Evolutionary conservation across 306 rosid genomes (phyloP), one percentile per base, ranked within the genome.

Genomic region (Dicorynia guianensis): DNA sequence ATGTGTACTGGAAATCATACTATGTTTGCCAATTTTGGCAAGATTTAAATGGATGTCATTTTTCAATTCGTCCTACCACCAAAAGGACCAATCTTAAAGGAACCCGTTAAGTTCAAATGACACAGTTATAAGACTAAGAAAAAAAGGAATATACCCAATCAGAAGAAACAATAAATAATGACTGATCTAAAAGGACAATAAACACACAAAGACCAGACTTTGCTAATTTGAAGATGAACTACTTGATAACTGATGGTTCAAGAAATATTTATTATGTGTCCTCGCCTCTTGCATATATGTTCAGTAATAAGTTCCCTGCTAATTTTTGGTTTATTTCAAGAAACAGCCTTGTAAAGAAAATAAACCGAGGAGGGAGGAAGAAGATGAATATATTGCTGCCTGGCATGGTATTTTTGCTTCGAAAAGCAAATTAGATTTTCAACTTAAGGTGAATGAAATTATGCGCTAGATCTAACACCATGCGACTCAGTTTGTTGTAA

Each of bases 171-270:
- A 30, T 35, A 61, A 7, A 63, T 60, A 62, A 62, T 62, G 17
- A 25, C 49, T 19, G 53, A 11, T 60, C 42, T 8, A 34, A 33
- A 33, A 66, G 65, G 20, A 49, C 18, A 25, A 25, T 25, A 25
- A 6, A 15, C 20, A 1, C 14, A 2, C 43, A 18, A 35, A 49
- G 36, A 19, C 2, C 54, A 33, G 42, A 53, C 4, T 13, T 33
- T 55, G 44, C 46, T 19, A 63, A 64, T 46, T 56, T 63, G 47
- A 55, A 54, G 64, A 58, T 15, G 36, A 74, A 58, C 25, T 58
- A 19, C 48, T 17, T 46, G 68, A 74, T 46, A 38, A 73, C 60
- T 33, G 17, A 68, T 46, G 73, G 44, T 67, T 74, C 66, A 34
- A 38, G 25, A 43, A 71, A 50, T 38, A 65, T 42, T 61, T 39